Base-by-base conservation (phyloP, 768 basidiomycete genomes). In the Udeniomyces megalosporus region DNA sequence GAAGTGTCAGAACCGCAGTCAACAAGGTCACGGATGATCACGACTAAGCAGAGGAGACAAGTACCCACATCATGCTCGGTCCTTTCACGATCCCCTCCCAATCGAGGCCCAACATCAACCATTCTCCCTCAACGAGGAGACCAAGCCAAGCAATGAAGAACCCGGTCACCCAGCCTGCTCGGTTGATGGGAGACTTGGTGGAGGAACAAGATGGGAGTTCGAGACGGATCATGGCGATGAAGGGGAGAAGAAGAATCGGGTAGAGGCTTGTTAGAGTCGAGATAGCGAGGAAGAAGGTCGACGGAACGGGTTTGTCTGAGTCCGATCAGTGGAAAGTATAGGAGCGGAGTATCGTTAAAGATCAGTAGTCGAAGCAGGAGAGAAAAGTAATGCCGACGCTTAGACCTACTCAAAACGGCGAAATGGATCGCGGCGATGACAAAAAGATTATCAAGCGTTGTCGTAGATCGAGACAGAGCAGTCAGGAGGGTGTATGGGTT, bases 401-500 rank as follows among this genome's bases (percentile, higher is more conserved):
- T 14, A 29, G 26, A 53, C 52, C n/a, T 24, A 51, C 38, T 26
- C 22, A 42, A 15, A 1, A 46, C 58, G 26, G 86, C 87, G 67
- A 82, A 84, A 76, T 82, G 80, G 45, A 95, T 71, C 4, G 84
- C 69, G 1, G 84, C 67, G 1, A 93, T 76, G 31, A 82, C 75
- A 6, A 88, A 72, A 1, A 83, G 77, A 70, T 88, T 93, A 69
- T 93, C 88, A 17, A 96, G 76, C 2, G 82, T 80, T 0, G 88
- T 85, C 0, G 88, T 88, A 0, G 92, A 92, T 12, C 83, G 76
- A 0, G 89, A 86, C 7, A 93, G 76, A 32, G 82, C 83, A 0
- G 91, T 82, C 1, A 90, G 76, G 61, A 93, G 72, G 8, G 86
- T 74, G 71, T 95, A 95, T 2, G 95, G 95, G 68, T 97, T 95